phyloP scores from a whole-genome alignment of 495 filamentous ascomycete species.

The Podospora anserina region DNA sequence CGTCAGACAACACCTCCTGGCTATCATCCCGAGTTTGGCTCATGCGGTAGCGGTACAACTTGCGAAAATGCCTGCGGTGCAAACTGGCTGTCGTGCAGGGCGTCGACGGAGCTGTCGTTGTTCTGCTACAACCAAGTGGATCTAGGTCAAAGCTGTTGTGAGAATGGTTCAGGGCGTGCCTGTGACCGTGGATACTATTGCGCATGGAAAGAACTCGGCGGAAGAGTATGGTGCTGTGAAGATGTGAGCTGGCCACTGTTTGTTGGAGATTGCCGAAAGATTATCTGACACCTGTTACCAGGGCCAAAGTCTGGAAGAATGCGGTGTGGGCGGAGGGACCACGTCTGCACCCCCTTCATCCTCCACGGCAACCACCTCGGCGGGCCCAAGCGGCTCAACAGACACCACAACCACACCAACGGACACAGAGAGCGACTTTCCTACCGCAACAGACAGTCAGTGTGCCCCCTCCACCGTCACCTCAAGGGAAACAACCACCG shows the following conservation, averaged over 20 bases:
- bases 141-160: slow-evolving; percentile 31
- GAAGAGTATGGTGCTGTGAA: slow-evolving; percentile 31
- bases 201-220: slow-evolving; percentile 28
- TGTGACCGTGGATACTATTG: slow-evolving; percentile 33
- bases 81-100: slow-evolving; percentile 29
- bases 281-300: slow-evolving; percentile 9
- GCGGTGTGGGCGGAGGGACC: slow-evolving; percentile 14
- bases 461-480: slow-evolving; percentile 13
- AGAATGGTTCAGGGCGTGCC: slow-evolving; percentile 33
- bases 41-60: slow-evolving; percentile 28
- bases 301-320: slow-evolving; percentile 31
- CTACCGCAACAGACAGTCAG: slow-evolving; percentile 7
- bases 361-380: neutral
- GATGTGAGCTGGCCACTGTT: slow-evolving; percentile 19
- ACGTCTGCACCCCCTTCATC: slow-evolving; percentile 3
- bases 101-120: slow-evolving; percentile 29
- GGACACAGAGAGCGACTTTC: neutral
- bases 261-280: neutral
- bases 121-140: slow-evolving; percentile 36
- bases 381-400: neutral
- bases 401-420: neutral
- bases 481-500: slow-evolving; percentile 18
- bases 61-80: slow-evolving; percentile 32
- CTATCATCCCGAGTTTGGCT: slow-evolving; percentile 34
- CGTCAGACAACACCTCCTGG: slow-evolving; percentile 27